phyloP scores from a whole-genome alignment of 768 basidiomycete genomes.

The Hygrophoropsis aurantiaca region DNA sequence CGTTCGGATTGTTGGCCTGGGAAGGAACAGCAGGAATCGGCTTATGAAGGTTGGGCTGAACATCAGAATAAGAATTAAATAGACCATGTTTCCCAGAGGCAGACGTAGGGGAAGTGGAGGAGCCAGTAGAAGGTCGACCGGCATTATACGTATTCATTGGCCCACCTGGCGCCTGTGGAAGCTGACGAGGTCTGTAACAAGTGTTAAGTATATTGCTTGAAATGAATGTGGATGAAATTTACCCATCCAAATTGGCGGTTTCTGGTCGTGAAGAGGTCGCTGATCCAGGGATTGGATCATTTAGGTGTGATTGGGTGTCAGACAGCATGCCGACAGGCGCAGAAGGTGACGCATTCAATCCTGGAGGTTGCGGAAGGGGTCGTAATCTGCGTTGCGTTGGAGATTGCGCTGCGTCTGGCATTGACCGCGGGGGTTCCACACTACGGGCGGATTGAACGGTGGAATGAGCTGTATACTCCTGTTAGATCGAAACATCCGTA shows the following conservation, averaged over 20 bases:
- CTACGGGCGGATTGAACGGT: slow-evolving; percentile 14
- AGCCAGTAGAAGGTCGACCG: slow-evolving; percentile 20
- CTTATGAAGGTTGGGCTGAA: slow-evolving; percentile 24
- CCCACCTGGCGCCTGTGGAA: slow-evolving; percentile 23
- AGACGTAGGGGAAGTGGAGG: slow-evolving; percentile 17
- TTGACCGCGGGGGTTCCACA: slow-evolving; percentile 17
- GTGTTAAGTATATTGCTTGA: background rate
- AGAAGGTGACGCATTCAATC: slow-evolving; percentile 5
- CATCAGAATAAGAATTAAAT: slow-evolving; percentile 14
- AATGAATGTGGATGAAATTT: background rate
- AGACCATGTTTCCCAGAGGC: slow-evolving; percentile 11
- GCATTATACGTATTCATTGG: slow-evolving; percentile 12
- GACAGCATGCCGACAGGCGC: slow-evolving; percentile 11
- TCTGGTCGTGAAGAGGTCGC: slow-evolving; percentile 21
- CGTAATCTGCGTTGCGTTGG: slow-evolving; percentile 28
- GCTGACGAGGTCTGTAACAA: slow-evolving; percentile 25
- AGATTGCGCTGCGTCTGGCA: slow-evolving; percentile 22
- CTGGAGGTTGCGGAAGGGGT: slow-evolving; percentile 28
- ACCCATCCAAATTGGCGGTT: slow-evolving; percentile 25
- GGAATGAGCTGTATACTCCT: background rate
- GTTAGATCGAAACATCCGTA: background rate
- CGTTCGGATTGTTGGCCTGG: slow-evolving; percentile 9
- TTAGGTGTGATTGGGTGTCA: slow-evolving; percentile 11
- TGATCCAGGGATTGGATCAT: slow-evolving; percentile 11
- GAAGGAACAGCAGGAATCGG: slow-evolving; percentile 29